Evolutionary conservation across 176 grass and related monocot species (phyloP).

Genomic region (Guadua angustifolia): DNA sequence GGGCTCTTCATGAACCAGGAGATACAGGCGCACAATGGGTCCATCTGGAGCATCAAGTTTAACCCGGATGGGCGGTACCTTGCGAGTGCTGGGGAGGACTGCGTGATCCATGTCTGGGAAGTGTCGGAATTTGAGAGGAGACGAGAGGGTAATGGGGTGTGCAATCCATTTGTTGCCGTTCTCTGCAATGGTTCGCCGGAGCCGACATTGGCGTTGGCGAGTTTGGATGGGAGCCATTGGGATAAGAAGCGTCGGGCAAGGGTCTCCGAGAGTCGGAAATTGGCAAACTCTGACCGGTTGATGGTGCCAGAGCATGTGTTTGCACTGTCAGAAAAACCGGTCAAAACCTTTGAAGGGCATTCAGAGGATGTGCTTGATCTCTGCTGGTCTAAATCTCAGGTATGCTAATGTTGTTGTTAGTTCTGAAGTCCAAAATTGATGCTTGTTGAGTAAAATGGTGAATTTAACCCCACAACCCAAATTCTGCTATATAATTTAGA

Average conservation of each 20-base stretch:
- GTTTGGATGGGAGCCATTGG: constrained; percentile 51
- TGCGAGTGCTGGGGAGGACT: constrained; percentile 88
- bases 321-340: constrained; percentile 77
- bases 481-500: constrained; percentile 31
- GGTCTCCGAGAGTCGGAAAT: constrained; percentile 55
- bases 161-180: constrained; percentile 66
- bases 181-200: constrained; percentile 65
- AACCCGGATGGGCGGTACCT: constrained; percentile 80
- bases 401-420: constrained; percentile 33
- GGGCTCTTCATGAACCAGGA: constrained; percentile 91
- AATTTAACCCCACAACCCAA: background rate
- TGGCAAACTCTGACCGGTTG: constrained; percentile 53
- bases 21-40: constrained; percentile 78
- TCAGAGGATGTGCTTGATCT: constrained; percentile 90
- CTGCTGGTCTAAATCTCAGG: constrained; percentile 95
- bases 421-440: constrained; percentile 20
- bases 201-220: constrained; percentile 51
- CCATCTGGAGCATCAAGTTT: constrained; percentile 91
- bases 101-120: constrained; percentile 95
- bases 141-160: constrained; percentile 58
- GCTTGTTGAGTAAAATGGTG: constrained; percentile 3
- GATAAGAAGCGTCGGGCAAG: constrained; percentile 75
- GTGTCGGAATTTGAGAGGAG: constrained; percentile 66
- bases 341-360: constrained; percentile 82
- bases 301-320: constrained; percentile 87